These are phyloP conservation scores for Baorangia bicolor DNA, from an alignment of 768 basidiomycete species.

Conservation along the genomic window DNA sequence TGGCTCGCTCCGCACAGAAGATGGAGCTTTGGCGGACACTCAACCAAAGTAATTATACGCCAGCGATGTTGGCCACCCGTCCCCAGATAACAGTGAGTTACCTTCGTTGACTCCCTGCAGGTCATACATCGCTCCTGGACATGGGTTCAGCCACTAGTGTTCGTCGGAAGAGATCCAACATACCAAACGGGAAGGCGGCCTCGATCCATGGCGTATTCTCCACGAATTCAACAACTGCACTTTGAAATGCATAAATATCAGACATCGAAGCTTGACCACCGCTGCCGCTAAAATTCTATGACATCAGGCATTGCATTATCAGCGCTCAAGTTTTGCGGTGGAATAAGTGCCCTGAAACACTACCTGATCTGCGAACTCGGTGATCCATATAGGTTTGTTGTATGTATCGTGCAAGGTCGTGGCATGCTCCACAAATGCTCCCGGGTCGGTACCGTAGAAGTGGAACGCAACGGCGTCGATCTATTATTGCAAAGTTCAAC, in stretches of 20 bases:
- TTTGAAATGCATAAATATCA: slow-evolving; percentile 52
- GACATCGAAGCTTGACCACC: slow-evolving; percentile 39
- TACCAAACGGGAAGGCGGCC: slow-evolving; percentile 64
- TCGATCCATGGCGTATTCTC: slow-evolving; percentile 39
- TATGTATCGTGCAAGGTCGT: slow-evolving; percentile 48
- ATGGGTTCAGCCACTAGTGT: neutral
- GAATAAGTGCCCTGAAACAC: neutral
- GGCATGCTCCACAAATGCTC: slow-evolving; percentile 54
- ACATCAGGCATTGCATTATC: neutral
- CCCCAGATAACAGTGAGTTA: slow-evolving; percentile 50
- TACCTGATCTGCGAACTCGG: slow-evolving; percentile 75
- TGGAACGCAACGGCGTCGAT: slow-evolving; percentile 65
- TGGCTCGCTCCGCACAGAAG: neutral
- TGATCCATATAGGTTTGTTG: slow-evolving; percentile 50
- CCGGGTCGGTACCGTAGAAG: slow-evolving; percentile 59
- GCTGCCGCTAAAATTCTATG: slow-evolving; percentile 52
- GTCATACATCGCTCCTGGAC: slow-evolving; percentile 52
- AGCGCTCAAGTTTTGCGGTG: neutral
- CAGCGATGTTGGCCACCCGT: slow-evolving; percentile 52
- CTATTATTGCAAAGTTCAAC: slow-evolving; percentile 34
- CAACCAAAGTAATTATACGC: slow-evolving; percentile 51
- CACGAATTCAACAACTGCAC: slow-evolving; percentile 42
- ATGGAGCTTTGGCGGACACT: neutral
- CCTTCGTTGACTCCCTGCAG: slow-evolving; percentile 54
- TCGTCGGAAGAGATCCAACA: slow-evolving; percentile 19